A percentile compares a stretch with the other conserved stretches of the same genome.
Conservation (phyloP, 2,329 filamentous ascomycete genomes). For the Macroventuria anomochaeta region DNA sequence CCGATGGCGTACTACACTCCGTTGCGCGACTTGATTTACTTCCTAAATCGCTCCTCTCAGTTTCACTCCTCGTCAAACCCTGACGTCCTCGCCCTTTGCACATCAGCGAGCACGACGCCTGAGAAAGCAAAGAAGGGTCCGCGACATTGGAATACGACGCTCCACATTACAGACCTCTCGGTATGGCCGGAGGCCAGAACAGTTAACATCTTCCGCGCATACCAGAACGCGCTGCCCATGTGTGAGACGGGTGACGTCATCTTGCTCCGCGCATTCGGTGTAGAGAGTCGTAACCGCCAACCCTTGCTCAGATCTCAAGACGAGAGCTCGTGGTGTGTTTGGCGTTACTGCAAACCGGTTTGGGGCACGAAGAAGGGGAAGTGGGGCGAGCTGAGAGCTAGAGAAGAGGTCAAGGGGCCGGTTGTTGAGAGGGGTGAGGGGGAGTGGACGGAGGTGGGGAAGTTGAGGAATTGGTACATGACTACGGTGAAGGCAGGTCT, state of each 20-base stretch:
- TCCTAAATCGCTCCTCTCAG: constrained; percentile 50
- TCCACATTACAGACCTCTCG: constrained; percentile 51
- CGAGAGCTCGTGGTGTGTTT: constrained; percentile 57
- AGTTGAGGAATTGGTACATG: constrained; percentile 52
- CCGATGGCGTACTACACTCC: constrained; percentile 55
- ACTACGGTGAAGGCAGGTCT: constrained; percentile 21
- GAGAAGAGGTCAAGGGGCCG: constrained; percentile 56
- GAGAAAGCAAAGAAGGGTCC: constrained; percentile 51
- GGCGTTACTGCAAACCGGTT: constrained; percentile 46
- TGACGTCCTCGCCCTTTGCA: constrained; percentile 55
- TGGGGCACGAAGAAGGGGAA: constrained; percentile 36
- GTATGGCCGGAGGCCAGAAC: constrained; percentile 31
- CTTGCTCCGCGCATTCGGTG: constrained; percentile 52
- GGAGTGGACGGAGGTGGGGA: constrained; percentile 52
- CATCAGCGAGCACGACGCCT: constrained; percentile 39
- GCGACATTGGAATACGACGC: constrained; percentile 52
- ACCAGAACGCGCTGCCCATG: constrained; percentile 50
- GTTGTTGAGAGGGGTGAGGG: constrained; percentile 55
- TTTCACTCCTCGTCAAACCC: constrained; percentile 45
- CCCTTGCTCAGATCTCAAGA: constrained; percentile 49
- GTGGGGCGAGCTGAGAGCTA: constrained; percentile 38
- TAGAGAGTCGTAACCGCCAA: constrained; percentile 50
- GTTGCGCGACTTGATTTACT: constrained; percentile 48
- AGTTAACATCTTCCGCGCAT: constrained; percentile 55
- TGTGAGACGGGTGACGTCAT: constrained; percentile 54